Evolutionary conservation across 169 alveolate genomes (phyloP).

Genomic region (Cryptosporidium tyzzeri): DNA sequence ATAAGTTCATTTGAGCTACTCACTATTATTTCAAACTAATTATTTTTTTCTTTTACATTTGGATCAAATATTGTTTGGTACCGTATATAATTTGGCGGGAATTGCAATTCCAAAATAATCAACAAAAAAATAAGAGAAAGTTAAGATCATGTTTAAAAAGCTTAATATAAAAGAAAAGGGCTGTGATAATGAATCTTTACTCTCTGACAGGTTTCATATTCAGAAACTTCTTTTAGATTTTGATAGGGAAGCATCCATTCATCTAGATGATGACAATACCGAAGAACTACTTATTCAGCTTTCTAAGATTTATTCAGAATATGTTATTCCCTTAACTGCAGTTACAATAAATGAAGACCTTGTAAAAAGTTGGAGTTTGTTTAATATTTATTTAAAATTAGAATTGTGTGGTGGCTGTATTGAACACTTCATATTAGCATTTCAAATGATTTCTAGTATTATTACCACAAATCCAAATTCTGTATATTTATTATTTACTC

Average conservation of each 20-base stretch:
- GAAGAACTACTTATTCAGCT: slow-evolving; percentile 1
- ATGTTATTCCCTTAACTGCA: background rate
- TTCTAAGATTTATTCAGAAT: background rate
- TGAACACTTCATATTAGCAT: slow-evolving; percentile 26
- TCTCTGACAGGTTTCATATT: slow-evolving; percentile 24
- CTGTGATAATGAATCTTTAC: background rate
- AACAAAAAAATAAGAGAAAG: background rate
- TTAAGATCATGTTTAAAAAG: slow-evolving; percentile 1
- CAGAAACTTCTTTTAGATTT: slow-evolving; percentile 34
- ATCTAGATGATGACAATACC: slow-evolving; percentile 37
- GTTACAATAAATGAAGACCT: background rate
- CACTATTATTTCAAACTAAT: background rate
- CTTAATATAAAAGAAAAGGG: background rate
- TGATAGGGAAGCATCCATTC: slow-evolving; percentile 5
- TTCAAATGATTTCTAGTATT: slow-evolving; percentile 8
- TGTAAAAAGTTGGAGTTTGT: background rate
- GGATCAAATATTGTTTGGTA: background rate
- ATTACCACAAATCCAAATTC: slow-evolving; percentile 29
- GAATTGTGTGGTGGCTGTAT: slow-evolving; percentile 48
- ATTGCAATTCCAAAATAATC: background rate
- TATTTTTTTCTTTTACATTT: background rate
- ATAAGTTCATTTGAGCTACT: background rate
- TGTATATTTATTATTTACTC: slow-evolving; percentile 42
- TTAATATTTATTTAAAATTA: slow-evolving; percentile 14
- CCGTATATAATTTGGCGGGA: background rate